Evolutionary conservation across 2,329 filamentous ascomycete genomes (phyloP).

Genomic region (Cercospora nicotianae): DNA sequence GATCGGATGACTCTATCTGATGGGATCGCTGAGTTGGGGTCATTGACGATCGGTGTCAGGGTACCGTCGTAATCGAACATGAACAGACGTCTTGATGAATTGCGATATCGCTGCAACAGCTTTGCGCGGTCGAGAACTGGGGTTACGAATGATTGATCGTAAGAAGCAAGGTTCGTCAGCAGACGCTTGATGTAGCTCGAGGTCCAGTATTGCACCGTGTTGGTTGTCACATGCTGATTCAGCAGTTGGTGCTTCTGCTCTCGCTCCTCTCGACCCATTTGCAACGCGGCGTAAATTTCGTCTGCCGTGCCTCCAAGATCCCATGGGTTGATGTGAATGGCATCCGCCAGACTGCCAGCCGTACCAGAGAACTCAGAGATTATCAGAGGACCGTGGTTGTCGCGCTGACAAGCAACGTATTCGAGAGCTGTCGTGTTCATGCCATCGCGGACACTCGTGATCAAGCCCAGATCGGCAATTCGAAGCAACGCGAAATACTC

Average conservation of each 20-base stretch:
- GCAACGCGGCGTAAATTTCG: conserved; percentile 77
- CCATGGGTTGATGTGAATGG: conserved; percentile 97
- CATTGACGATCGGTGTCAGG: conserved; percentile 89
- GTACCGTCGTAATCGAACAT: conserved; percentile 99
- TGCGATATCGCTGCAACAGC: conserved; percentile 71
- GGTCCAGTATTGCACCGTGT: conserved; percentile 86
- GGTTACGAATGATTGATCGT: conserved; percentile 72
- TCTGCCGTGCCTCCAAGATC: conserved; percentile 81
- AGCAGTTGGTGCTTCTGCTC: conserved; percentile 69
- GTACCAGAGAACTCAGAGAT: conserved; percentile 96
- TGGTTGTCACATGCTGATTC: conserved; percentile 79
- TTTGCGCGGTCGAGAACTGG: conserved; percentile 75
- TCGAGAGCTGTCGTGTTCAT: conserved; percentile 98
- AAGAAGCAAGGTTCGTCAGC: conserved; percentile 75
- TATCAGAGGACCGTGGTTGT: conserved; percentile 82
- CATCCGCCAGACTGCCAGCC: conserved; percentile 77
- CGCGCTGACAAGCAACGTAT: conserved; percentile 88
- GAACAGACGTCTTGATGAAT: conserved; percentile 77
- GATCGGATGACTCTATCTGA: conserved; percentile 79
- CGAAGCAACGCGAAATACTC: conserved; percentile 95
- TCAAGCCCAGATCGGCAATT: conserved; percentile 85
- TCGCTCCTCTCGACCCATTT: conserved; percentile 68
- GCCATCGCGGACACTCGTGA: conserved; percentile 92
- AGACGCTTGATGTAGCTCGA: conserved; percentile 75
- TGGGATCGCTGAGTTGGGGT: conserved; percentile 85